A percentile compares a stretch with the other conserved stretches of the same genome.
phyloP scores from a whole-genome alignment of 2,329 filamentous ascomycete genomes.

The Pestalotiopsis sp. region DNA sequence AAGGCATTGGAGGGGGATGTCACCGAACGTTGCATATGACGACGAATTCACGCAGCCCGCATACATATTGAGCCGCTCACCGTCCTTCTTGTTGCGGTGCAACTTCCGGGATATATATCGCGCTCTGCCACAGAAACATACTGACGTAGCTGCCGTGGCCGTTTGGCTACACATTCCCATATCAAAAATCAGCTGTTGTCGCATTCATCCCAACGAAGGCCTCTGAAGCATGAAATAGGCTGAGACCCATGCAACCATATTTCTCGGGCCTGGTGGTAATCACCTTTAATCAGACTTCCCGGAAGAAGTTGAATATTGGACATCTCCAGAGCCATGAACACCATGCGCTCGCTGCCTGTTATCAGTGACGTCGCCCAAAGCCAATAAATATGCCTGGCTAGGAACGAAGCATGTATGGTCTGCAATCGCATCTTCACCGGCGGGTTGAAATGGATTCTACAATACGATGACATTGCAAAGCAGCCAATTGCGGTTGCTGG shows the following conservation, averaged over 20 bases:
- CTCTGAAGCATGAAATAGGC: too few species aligned
- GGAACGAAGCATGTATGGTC: background rate
- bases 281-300: too few species aligned
- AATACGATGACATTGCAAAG: background rate
- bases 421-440: background rate
- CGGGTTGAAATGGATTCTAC: background rate
- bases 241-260: too few species aligned
- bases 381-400: background rate
- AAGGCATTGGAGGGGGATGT: conserved; percentile 23
- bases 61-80: conserved; percentile 5
- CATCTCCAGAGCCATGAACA: too few species aligned
- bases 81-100: conserved; percentile 13
- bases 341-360: background rate
- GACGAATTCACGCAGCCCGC: conserved; percentile 27
- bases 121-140: background rate
- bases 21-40: conserved; percentile 27
- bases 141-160: conserved; percentile 7
- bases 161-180: background rate
- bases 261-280: too few species aligned
- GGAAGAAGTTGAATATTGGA: too few species aligned
- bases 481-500: background rate
- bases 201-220: background rate
- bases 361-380: background rate
- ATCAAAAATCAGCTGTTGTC: background rate
- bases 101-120: conserved; percentile 19